These are phyloP conservation scores for barrel medic (Medicago truncatula) DNA, from an alignment of 306 rosid genomes.

Conservation along the genomic window MtrunA17r5.0-ANR NC_053048.1:7127501-7128000, in stretches of 20 bases:
- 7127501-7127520: not conserved
- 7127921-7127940: slow-evolving; percentile 76
- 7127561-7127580: slow-evolving; percentile 35
- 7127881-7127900: slow-evolving; percentile 36
- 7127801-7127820: slow-evolving; percentile 1
- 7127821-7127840: slow-evolving; percentile 53
- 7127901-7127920: slow-evolving; percentile 84
- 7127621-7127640: slow-evolving; percentile 49
- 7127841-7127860: slow-evolving; percentile 39
- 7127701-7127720: slow-evolving; percentile 48
- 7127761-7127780: slow-evolving; percentile 33
- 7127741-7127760: slow-evolving; percentile 43
- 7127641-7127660: slow-evolving; percentile 46
- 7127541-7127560: slow-evolving; percentile 50
- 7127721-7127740: slow-evolving; percentile 38
- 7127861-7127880: slow-evolving; percentile 16
- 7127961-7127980: slow-evolving; percentile 56
- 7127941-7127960: slow-evolving; percentile 74
- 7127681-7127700: slow-evolving; percentile 39
- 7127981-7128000: slow-evolving; percentile 93
- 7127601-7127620: slow-evolving; percentile 33
- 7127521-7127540: slow-evolving; percentile 27
- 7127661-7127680: slow-evolving; percentile 46
- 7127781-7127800: not conserved
- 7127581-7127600: slow-evolving; percentile 42